Evolutionary conservation across 2,329 filamentous ascomycete genomes (phyloP).

Genomic region (Pseudocercospora pini-densiflorae): DNA sequence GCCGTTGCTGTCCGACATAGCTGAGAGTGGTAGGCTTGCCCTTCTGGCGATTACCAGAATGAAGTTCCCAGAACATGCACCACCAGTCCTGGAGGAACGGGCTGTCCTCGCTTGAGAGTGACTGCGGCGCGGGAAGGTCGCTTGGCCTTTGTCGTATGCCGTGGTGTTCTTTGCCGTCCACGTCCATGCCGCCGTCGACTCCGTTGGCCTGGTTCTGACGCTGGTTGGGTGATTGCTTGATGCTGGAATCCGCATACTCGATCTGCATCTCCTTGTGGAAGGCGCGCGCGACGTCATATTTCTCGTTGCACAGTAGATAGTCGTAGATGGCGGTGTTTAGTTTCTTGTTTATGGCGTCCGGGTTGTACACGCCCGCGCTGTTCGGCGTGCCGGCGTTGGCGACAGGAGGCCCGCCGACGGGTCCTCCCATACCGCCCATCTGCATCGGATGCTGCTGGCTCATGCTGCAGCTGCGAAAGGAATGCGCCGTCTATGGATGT

Average conservation of each 20-base stretch:
- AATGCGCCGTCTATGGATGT: neutral
- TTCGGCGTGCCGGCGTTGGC: constrained; percentile 37
- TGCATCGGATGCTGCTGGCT: constrained; percentile 69
- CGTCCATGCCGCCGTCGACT: constrained; percentile 74
- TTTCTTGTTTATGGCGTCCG: constrained; percentile 58
- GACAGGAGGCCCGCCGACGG: constrained; percentile 60
- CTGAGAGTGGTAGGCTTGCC: constrained; percentile 56
- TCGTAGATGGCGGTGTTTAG: constrained; percentile 92
- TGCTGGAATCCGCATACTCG: constrained; percentile 50
- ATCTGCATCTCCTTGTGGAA: constrained; percentile 60
- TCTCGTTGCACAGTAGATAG: constrained; percentile 83
- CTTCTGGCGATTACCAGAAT: constrained; percentile 72
- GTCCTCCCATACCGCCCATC: constrained; percentile 57
- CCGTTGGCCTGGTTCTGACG: constrained; percentile 64
- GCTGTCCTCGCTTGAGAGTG: constrained; percentile 69
- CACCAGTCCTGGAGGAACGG: constrained; percentile 99
- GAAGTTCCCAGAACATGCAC: constrained; percentile 96
- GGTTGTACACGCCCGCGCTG: constrained; percentile 26
- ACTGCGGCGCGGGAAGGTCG: constrained; percentile 76
- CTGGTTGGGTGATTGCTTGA: constrained; percentile 65
- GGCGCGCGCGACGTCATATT: constrained; percentile 81
- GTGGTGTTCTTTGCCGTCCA: constrained; percentile 71
- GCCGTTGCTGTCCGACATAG: constrained; percentile 63
- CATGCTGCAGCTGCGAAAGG: constrained; percentile 44
- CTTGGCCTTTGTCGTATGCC: constrained; percentile 76